phyloP scores from a whole-genome alignment of 2,329 filamentous ascomycete genomes.

The Colletotrichum musae region DNA sequence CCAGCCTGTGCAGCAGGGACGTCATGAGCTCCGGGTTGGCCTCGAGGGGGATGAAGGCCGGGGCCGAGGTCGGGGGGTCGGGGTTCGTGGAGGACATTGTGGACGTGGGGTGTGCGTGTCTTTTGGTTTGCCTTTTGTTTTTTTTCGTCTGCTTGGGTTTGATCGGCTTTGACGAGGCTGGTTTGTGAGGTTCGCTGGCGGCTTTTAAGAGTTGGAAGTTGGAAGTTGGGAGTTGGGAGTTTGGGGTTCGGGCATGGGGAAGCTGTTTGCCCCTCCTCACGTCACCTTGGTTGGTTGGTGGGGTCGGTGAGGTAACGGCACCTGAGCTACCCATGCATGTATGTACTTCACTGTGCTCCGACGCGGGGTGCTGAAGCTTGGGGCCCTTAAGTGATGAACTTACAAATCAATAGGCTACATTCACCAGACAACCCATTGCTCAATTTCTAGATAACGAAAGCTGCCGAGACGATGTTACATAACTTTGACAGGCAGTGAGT shows the following conservation, averaged over 20 bases:
- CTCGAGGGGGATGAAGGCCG: constrained; percentile 73
- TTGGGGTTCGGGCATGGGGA: too few species aligned
- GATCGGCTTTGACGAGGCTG: neutral
- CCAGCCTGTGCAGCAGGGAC: constrained; percentile 84
- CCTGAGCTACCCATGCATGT: neutral
- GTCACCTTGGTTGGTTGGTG: constrained; percentile 9
- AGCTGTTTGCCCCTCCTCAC: too few species aligned
- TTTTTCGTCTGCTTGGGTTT: too few species aligned
- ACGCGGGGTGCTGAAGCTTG: constrained; percentile 37
- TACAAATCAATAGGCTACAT: too few species aligned
- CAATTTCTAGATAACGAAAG: too few species aligned
- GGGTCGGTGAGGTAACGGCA: constrained; percentile 36
- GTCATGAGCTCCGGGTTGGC: constrained; percentile 93
- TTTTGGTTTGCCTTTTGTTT: neutral
- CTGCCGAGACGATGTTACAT: too few species aligned
- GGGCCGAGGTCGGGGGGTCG: constrained; percentile 54
- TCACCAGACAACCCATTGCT: too few species aligned
- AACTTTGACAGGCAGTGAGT: too few species aligned
- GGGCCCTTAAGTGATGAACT: neutral
- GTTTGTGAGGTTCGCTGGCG: constrained; percentile 1
- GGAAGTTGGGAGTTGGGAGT: too few species aligned
- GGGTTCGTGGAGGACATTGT: constrained; percentile 52
- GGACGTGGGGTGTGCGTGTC: too few species aligned
- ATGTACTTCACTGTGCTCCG: neutral
- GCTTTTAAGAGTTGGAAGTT: neutral